These are phyloP conservation scores for Colletotrichum sp. DNA, from an alignment of 2,329 filamentous ascomycete genomes.

Conservation along the genomic window DNA sequence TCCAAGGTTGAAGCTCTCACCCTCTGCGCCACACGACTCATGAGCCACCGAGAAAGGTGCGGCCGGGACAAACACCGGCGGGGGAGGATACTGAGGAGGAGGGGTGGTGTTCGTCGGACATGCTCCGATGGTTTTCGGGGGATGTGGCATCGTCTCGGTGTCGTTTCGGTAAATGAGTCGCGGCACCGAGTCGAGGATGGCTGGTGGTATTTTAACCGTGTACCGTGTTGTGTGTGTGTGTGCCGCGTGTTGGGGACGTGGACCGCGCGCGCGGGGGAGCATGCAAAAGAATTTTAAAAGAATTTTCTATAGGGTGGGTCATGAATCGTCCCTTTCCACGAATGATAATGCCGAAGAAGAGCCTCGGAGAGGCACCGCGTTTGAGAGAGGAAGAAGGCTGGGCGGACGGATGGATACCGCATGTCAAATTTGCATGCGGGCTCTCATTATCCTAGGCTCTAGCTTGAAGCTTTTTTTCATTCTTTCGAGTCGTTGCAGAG, in stretches of 20 bases:
- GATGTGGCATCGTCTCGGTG: background rate
- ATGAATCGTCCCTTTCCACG: background rate
- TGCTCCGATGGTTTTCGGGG: background rate
- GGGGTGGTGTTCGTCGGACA: background rate
- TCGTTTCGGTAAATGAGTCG: conserved; percentile 5
- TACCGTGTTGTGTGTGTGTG: background rate
- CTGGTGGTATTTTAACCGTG: background rate
- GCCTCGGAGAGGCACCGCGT: background rate
- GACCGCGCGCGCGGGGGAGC: background rate
- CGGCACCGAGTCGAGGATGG: background rate
- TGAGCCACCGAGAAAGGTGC: background rate
- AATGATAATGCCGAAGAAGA: conserved; percentile 3
- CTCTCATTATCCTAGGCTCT: background rate
- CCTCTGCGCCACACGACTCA: conserved; percentile 26
- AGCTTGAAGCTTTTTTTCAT: background rate
- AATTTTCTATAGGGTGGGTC: background rate
- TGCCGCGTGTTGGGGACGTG: background rate
- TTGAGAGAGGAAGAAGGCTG: background rate
- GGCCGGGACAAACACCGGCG: background rate
- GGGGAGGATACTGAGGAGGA: background rate
- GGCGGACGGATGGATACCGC: background rate
- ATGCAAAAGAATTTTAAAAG: background rate
- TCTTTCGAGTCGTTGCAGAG: background rate
- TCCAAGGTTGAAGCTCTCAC: background rate
- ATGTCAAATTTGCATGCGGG: background rate